These are phyloP conservation scores for Suillus subalutaceus DNA, from an alignment of 768 basidiomycete species.

Conservation along the genomic window DNA sequence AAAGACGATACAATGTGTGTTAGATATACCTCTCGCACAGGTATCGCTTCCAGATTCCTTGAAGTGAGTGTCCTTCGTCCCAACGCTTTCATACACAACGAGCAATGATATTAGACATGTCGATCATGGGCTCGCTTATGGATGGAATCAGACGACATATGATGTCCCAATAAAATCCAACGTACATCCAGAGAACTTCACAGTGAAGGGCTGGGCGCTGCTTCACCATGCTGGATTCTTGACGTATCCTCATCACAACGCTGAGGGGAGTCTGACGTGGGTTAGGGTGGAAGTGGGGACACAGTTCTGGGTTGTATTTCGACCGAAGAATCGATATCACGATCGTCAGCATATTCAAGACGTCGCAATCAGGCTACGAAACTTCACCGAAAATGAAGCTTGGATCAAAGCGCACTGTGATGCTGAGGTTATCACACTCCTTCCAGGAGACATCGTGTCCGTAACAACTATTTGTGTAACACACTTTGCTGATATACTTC, in stretches of 20 bases:
- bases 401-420: neutral
- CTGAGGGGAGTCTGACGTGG: neutral
- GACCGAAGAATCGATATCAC: neutral
- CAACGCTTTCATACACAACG: too few relatives aligned
- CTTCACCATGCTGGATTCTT: slow-evolving; percentile 16
- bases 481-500: too few relatives aligned
- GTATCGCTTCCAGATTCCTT: neutral
- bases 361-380: neutral
- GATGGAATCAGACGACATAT: neutral
- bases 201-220: slow-evolving; percentile 10
- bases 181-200: neutral
- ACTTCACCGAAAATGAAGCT: neutral
- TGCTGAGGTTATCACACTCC: neutral
- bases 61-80: neutral
- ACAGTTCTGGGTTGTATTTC: neutral
- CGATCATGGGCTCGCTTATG: neutral
- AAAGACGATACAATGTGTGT: neutral
- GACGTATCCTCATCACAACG: slow-evolving; percentile 15
- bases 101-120: neutral
- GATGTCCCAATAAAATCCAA: neutral
- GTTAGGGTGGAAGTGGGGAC: neutral
- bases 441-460: neutral
- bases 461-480: too few relatives aligned
- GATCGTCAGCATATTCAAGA: neutral
- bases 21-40: neutral